Conservation (phyloP, 2,329 filamentous ascomycete genomes). For the Aspergillus chevalieri region DNA sequence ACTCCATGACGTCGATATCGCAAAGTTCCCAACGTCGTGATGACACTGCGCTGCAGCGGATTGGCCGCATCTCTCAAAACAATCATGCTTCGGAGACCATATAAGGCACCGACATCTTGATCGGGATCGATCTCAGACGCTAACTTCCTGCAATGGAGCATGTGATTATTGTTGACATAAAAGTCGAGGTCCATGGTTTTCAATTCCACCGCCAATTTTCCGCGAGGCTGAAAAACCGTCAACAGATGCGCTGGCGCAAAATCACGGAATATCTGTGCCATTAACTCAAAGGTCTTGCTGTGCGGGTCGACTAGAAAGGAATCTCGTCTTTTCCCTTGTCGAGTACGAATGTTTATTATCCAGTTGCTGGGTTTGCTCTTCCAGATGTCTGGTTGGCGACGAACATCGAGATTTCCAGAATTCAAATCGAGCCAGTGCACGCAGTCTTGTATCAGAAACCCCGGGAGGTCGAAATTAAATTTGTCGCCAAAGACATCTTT, state of each 20-base stretch:
- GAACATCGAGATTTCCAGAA: constrained; percentile 46
- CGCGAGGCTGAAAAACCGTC: constrained; percentile 42
- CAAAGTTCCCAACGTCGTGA: constrained; percentile 47
- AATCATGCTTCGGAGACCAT: constrained; percentile 55
- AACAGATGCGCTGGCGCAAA: constrained; percentile 46
- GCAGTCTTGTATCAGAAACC: not conserved
- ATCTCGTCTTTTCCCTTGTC: constrained; percentile 20
- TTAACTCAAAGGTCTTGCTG: constrained; percentile 32
- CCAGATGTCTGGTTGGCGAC: constrained; percentile 42
- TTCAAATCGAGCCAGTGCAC: constrained; percentile 18
- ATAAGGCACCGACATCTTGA: constrained; percentile 56
- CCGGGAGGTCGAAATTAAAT: not conserved
- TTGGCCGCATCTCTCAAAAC: constrained; percentile 47
- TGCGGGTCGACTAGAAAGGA: constrained; percentile 46
- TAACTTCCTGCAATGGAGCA: constrained; percentile 48
- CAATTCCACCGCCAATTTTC: constrained; percentile 43
- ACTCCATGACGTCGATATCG: constrained; percentile 23
- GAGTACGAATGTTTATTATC: constrained; percentile 28
- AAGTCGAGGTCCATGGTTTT: constrained; percentile 51
- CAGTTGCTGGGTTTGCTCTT: constrained; percentile 32
- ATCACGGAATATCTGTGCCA: constrained; percentile 42
- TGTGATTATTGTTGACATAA: constrained; percentile 36
- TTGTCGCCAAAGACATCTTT: not conserved
- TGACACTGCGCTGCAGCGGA: constrained; percentile 42
- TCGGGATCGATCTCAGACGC: constrained; percentile 47